Base-by-base conservation (phyloP, 1,139 yeast genomes). In the Geotrichum phurueaensis region DNA sequence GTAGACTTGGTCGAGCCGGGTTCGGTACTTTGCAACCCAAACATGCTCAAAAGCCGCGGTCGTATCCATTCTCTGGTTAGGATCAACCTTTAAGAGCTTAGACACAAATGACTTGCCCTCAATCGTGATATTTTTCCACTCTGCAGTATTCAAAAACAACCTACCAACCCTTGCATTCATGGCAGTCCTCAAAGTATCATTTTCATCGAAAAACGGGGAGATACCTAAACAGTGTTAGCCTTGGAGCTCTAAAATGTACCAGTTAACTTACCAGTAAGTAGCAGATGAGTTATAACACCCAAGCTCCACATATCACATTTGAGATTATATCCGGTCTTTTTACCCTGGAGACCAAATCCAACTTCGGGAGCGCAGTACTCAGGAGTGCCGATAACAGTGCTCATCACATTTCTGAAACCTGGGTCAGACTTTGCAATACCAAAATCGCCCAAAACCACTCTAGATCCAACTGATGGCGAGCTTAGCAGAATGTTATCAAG, bases 351-450 rank as follows among this genome's bases (percentile, higher is more conserved):
- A 70, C 73, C 75, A 63, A 81, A 76, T 0, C 84, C 81, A 22
- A 82, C 83, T 64, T 85, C 89, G 0, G 89, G 89, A 0, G 89
- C 89, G 62, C 84, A 80, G 66, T 84, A 85, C 67, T 84, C 89
- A 0, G 85, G 83, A 0, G 89, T 85, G 0, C 90, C 90, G 1
- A 84, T 86, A 1, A 83, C 76, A 0, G 89, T 82, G 57, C 75
- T 77, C 77, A 84, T 79, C 59, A 71, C 69, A 18, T 66, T 65
- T 6, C 73, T 69, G 3, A 74, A 67, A 10, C 47, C 22, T 7
- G 22, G 1, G 15, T 73, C 62, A 22, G 71, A 70, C 66, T 81
- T 81, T 0, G 90, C 88, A 59, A 83, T 81, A 0, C 90, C 90
- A 73, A 86, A 86, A 72, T 86, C 91, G 13, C 87, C 86, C 20